Evolutionary conservation across 306 rosid genomes (phyloP).

Genomic region (Crotalaria pallida): DNA sequence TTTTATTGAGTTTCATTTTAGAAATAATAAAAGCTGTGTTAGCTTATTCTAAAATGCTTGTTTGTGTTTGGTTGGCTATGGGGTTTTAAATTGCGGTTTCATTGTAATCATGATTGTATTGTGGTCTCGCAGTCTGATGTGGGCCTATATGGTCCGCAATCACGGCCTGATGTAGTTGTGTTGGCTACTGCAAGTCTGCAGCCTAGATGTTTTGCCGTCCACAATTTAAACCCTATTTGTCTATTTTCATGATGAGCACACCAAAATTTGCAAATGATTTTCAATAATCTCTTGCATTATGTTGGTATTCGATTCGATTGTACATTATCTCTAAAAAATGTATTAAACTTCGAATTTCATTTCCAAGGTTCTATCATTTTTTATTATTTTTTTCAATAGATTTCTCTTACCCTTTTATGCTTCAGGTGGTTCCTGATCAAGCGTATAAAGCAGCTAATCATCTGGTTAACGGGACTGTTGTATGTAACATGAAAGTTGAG

Average conservation of each 20-base stretch:
- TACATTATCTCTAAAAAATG: neutral
- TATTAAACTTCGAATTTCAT: neutral
- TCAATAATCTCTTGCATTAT: neutral
- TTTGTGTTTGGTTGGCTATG: too few species aligned
- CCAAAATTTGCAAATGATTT: neutral
- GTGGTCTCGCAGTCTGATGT: too few species aligned
- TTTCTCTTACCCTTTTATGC: neutral
- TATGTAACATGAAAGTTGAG: neutral
- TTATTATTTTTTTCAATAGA: neutral
- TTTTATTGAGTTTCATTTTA: too few species aligned
- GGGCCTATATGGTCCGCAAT: too few species aligned
- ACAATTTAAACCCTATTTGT: too few species aligned
- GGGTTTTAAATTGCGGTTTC: too few species aligned
- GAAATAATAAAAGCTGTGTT: too few species aligned
- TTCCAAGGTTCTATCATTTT: neutral
- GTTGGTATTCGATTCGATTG: neutral
- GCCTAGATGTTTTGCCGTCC: too few species aligned
- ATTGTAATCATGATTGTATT: too few species aligned
- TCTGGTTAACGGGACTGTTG: neutral
- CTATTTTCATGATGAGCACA: neutral
- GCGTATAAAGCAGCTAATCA: neutral
- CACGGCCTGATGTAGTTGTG: too few species aligned
- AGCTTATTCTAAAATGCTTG: too few species aligned
- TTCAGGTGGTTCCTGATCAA: slow-evolving; percentile 17
- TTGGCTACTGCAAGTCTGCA: too few species aligned